These are phyloP conservation scores for Zygoascus biomembranicola DNA, from an alignment of 805 yeast genomes.

Conservation along the genomic window DNA sequence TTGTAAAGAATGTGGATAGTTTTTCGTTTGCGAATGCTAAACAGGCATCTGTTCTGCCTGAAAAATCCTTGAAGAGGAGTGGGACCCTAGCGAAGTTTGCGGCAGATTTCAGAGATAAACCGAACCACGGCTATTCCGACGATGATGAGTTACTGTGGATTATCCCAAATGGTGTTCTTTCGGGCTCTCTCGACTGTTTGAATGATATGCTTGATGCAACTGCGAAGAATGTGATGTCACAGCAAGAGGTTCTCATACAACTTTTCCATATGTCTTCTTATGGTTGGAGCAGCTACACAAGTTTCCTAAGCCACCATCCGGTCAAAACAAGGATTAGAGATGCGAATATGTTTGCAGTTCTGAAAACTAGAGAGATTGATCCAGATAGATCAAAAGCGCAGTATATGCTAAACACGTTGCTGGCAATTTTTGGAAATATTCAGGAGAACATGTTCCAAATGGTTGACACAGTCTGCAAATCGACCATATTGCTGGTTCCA, in stretches of 20 bases:
- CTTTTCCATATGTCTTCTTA: constrained; percentile 40
- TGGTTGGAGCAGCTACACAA: constrained; percentile 33
- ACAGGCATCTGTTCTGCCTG: not conserved
- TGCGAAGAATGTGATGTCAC: constrained; percentile 17
- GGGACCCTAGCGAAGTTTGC: constrained; percentile 18
- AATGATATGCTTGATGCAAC: constrained; percentile 7
- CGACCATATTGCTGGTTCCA: constrained; percentile 36
- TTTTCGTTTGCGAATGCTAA: constrained; percentile 9
- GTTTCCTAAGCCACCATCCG: constrained; percentile 30
- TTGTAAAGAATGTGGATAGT: constrained; percentile 9
- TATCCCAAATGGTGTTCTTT: constrained; percentile 5
- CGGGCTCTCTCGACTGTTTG: constrained; percentile 2
- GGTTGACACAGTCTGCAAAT: constrained; percentile 31
- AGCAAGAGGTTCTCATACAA: constrained; percentile 40
- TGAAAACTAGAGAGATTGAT: constrained; percentile 33
- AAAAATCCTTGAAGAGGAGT: constrained; percentile 16
- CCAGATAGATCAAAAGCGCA: constrained; percentile 42
- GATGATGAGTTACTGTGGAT: constrained; percentile 6
- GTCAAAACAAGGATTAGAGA: constrained; percentile 13
- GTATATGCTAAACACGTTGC: constrained; percentile 39
- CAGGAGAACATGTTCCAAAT: constrained; percentile 25
- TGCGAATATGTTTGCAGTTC: constrained; percentile 21
- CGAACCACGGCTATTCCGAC: not conserved
- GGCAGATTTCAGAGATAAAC: not conserved
- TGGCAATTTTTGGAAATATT: constrained; percentile 36